phyloP scores from a whole-genome alignment of 345 rosid genomes.

The Reutealis trisperma region DNA sequence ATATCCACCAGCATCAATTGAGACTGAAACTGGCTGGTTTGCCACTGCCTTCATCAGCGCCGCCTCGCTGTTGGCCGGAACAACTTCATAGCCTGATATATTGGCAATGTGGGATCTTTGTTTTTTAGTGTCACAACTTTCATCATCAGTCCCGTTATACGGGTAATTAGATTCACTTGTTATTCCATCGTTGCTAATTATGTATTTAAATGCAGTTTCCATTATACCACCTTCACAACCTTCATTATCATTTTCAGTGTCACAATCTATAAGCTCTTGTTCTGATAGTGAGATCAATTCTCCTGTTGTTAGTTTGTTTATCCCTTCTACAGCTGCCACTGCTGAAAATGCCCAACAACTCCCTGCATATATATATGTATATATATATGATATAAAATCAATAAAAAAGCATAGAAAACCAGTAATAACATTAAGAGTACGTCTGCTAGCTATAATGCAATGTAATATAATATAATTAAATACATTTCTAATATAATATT shows the following conservation, averaged over 20 bases:
- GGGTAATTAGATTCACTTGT: slow-evolving; percentile 28
- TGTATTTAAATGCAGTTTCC: slow-evolving; percentile 34
- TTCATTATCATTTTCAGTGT: slow-evolving; percentile 14
- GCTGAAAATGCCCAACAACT: slow-evolving; percentile 39
- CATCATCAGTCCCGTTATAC: slow-evolving; percentile 14
- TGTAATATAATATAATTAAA: too few relatives aligned
- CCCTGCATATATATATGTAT: slow-evolving; percentile 3
- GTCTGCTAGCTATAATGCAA: too few relatives aligned
- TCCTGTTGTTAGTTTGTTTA: slow-evolving; percentile 14
- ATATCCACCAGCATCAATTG: slow-evolving; percentile 27
- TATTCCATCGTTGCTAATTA: slow-evolving; percentile 24
- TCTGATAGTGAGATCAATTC: slow-evolving; percentile 17
- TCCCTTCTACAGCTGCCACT: slow-evolving; percentile 21
- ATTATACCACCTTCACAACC: slow-evolving; percentile 37
- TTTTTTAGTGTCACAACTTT: slow-evolving; percentile 13
- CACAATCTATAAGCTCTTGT: slow-evolving; percentile 29
- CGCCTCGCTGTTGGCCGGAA: slow-evolving; percentile 25
- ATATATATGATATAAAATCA: neutral
- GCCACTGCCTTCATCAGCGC: slow-evolving; percentile 31
- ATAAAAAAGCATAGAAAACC: too few relatives aligned
- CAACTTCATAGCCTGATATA: slow-evolving; percentile 31
- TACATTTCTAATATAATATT: too few relatives aligned
- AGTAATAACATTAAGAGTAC: too few relatives aligned
- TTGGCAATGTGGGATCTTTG: slow-evolving; percentile 13
- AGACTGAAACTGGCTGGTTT: slow-evolving; percentile 37